Evolutionary conservation across 2,329 filamentous ascomycete species (phyloP), one percentile per base, ranked within the genome.

Genomic region (Huntiella moniliformis): DNA sequence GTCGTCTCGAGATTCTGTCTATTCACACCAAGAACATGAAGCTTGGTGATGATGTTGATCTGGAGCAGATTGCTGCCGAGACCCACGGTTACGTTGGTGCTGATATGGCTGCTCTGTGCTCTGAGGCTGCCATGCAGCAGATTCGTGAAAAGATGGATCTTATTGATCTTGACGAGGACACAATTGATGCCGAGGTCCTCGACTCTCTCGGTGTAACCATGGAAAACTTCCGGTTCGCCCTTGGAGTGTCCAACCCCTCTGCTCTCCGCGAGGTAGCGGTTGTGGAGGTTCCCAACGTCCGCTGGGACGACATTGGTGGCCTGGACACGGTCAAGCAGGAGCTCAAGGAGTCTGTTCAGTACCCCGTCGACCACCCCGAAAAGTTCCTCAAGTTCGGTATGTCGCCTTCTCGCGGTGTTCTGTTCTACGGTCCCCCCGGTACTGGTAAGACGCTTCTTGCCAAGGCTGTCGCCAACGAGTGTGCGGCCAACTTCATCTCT

Each of bases 21-120:
- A 98, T 98, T 55, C 91, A 98, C 74, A 98, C 91, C 65, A 98
- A 98, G 81, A 98, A 98, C 76, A 98, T 98, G 91, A 98, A 98
- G 73, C 77, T 98, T 51, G 86, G 67, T 50, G 91, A 96, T 49
- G 91, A 96, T 56, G 91, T 98, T 51, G 91, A 98, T 58, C 76
- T 98, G 38, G 88, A 95, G 70, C 80, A 86, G 58, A 95, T 98
- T 58, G 91, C 91, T 46, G 77, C 91, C 28, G 91, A 98, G 71
- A 98, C 91, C 40, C 91, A 98, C 70, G 91, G 91, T 68, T 98
- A 96, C 57, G 91, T 98, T 54, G 91, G 91, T 70, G 96, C 91
- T 31, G 91, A 98, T 79, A 72, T 98, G 63, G 91, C 91, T 50
- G 93, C 91, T 28, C 84, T 98, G 51, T 98, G 91, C 69, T 98